Base-by-base conservation (phyloP, 352 stramenopile species). In the Thalassiosira gravida region DNA sequence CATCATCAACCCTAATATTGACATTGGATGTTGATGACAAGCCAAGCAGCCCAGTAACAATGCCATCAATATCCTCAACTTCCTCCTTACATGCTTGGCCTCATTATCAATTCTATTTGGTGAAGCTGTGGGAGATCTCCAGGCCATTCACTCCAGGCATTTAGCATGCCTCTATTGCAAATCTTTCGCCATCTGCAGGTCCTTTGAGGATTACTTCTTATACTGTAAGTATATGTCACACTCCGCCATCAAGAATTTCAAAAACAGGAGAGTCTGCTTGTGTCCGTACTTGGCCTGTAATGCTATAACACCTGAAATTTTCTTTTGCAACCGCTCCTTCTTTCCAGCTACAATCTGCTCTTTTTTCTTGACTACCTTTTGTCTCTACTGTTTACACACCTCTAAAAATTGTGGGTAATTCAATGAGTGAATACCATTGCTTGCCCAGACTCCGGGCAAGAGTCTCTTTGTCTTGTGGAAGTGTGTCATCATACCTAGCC, bases 141-240 rank as follows among this genome's bases (percentile, higher is more conserved):
- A n/a, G n/a, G n/a, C n/a, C n/a, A n/a, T n/a, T n/a, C n/a, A n/a
- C n/a, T n/a, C n/a, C n/a, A n/a, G n/a, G n/a, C n/a, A n/a, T n/a
- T n/a, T n/a, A n/a, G n/a, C n/a, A n/a, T n/a, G n/a, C n/a, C n/a
- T n/a, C n/a, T n/a, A n/a, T n/a, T n/a, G n/a, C n/a, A n/a, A n/a
- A n/a, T n/a, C 27, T 29, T 64, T 47, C 8, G 55, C 29, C 55
- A 64, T 64, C 24, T 9, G 13, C 22, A 11, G 14, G 22, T 64
- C 55, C 55, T 47, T 47, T 22, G 9, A 5, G 22, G 27, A 18
- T 29, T 49, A 16, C 16, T 46, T 46, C 25, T 56, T 56, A 14
- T 56, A 56, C 18, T 56, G 47, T 3, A 56, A 29, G 14, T 56
- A 56, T 1, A 5, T 29, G 13, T 3, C 55, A 49, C 6, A 24